Evolutionary conservation across 371 early-diverging fungal genomes (phyloP).

Genomic region (Syncephalastrum contaminatum): DNA sequence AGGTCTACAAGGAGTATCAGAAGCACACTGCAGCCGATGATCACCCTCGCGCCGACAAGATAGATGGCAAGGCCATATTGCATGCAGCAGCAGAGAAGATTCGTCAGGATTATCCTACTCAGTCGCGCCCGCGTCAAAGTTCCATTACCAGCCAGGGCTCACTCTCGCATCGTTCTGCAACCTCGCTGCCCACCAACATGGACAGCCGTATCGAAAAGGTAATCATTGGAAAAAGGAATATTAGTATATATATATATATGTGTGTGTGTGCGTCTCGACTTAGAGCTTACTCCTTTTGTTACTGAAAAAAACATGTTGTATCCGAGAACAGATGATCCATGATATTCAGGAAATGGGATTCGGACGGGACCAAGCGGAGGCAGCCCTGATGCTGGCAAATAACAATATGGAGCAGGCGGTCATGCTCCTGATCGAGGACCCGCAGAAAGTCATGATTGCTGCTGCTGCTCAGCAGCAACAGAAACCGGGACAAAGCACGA

Average conservation of each 20-base stretch:
- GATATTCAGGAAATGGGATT: conserved; percentile 75
- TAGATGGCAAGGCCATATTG: conserved; percentile 56
- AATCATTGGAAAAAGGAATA: background rate
- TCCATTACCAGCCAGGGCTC: conserved; percentile 9
- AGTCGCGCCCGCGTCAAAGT: conserved; percentile 13
- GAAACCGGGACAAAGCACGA: conserved; percentile 11
- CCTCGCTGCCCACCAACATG: background rate
- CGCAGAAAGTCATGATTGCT: conserved; percentile 49
- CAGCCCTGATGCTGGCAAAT: conserved; percentile 58
- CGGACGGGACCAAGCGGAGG: conserved; percentile 58
- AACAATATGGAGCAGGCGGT: conserved; percentile 63
- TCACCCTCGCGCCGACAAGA: conserved; percentile 15
- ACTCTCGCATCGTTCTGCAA: conserved; percentile 7
- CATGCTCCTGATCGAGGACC: conserved; percentile 60
- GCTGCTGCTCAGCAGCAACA: conserved; percentile 25
- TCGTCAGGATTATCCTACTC: conserved; percentile 5
- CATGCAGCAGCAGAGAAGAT: conserved; percentile 39
- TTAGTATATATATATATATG: too few relatives aligned
- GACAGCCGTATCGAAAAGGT: too few relatives aligned
- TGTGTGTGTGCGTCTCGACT: too few relatives aligned
- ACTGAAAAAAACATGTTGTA: too few relatives aligned
- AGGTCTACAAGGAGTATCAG: conserved; percentile 59
- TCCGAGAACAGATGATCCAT: conserved; percentile 31
- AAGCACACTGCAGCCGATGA: conserved; percentile 24
- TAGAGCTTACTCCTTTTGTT: too few relatives aligned